Base-by-base conservation (phyloP, 176 grass and related monocot genomes). In the Musa itinerans region DNA sequence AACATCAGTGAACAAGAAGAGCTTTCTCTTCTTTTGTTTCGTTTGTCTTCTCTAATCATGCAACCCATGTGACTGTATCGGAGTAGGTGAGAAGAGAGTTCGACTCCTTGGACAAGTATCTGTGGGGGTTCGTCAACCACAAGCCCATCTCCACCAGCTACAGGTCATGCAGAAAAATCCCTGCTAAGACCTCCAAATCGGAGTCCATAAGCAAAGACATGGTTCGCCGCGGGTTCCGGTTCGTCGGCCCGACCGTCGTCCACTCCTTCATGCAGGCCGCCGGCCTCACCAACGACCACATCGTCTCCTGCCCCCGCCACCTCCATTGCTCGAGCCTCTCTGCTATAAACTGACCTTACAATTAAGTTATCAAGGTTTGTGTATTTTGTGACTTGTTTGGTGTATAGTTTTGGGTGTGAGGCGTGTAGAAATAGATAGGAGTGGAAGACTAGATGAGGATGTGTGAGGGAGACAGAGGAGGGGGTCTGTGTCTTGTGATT, bases 201-300 rank as follows among this genome's bases (percentile, higher is more conserved):
- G 95, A 98, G 84, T 85, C 78, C 57, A 98, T 98, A 82, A 98
- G 94, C 94, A 98, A 93, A 75, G 94, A 98, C 80, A 93, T 98
- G 94, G 88, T 98, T 10, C 90, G 94, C 22, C 90, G 94, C 0
- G 95, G 95, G 23, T 91, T 98, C 88, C 95, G 95, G 4, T 89
- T 91, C 78, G 95, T 89, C 1, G 90, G 95, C 19, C 88, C 95
- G 10, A 98, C 90, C 0, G 88, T 93, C 84, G 79, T 98, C 68
- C 88, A 98, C 63, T 98, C 88, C 14, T 91, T 98, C 84, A 98
- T 98, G 90, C 88, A 98, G 76, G 88, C 90, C 14, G 95, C 82
- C 73, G 95, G 94, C 1, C 88, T 98, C 72, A 98, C 95, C 76
- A 98, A 98, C 68, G 95, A 91, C 76, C 95, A 98, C 77, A 86